A percentile compares a stretch with the other conserved stretches of the same genome.
Evolutionary conservation across 2,329 filamentous ascomycete species (phyloP).

Genomic region (Xylaria digitata): DNA sequence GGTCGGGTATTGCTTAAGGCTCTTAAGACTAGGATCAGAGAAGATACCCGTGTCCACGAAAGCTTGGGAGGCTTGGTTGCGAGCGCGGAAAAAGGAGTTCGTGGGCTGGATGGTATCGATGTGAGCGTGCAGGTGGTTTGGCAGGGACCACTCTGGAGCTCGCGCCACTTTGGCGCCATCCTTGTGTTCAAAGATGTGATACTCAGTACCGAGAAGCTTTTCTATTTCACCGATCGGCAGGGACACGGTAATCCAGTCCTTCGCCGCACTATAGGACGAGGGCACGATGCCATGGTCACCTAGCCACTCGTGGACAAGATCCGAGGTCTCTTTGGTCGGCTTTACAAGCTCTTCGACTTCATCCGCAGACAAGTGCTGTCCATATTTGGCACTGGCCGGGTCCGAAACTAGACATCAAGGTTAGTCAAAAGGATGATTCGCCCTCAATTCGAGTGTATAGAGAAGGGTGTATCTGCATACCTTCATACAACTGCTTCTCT

Average conservation of each 20-base stretch:
- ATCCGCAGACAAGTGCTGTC: constrained; percentile 62
- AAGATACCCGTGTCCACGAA: constrained; percentile 48
- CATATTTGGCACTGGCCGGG: constrained; percentile 65
- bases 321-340: constrained; percentile 62
- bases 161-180: constrained; percentile 65
- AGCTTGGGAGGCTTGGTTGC: constrained; percentile 47
- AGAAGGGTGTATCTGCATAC: constrained; percentile 32
- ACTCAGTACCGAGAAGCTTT: constrained; percentile 63
- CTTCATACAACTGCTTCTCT: constrained; percentile 62
- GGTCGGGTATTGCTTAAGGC: constrained; percentile 40
- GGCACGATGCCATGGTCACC: constrained; percentile 61
- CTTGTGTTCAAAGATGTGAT: constrained; percentile 63
- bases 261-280: constrained; percentile 61
- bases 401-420: constrained; percentile 57
- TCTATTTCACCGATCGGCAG: constrained; percentile 64
- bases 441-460: neutral
- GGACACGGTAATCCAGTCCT: constrained; percentile 67
- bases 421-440: constrained; percentile 13
- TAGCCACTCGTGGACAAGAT: constrained; percentile 67
- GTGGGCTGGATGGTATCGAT: constrained; percentile 71
- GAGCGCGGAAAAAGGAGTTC: constrained; percentile 65
- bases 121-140: constrained; percentile 65
- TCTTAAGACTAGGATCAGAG: constrained; percentile 45
- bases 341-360: constrained; percentile 65
- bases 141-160: constrained; percentile 68